Evolutionary conservation across 2,329 filamentous ascomycete genomes (phyloP).

Genomic region (Trichoderma semiorbis): DNA sequence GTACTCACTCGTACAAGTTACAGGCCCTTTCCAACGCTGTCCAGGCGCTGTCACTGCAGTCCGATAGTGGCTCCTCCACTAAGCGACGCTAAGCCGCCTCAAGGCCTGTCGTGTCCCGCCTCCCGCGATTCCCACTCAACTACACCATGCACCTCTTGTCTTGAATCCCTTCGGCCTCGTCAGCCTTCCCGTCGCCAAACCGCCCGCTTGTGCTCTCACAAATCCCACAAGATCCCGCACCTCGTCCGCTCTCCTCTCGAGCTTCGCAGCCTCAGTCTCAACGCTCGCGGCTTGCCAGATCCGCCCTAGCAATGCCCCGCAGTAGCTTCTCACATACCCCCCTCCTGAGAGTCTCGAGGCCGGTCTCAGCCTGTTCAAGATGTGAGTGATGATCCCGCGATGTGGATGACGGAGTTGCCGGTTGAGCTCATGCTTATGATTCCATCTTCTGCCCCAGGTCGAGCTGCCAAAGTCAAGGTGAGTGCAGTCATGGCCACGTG

Average conservation of each 20-base stretch:
- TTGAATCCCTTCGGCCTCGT: not conserved
- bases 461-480: constrained; percentile 89
- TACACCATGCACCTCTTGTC: not conserved
- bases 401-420: not conserved
- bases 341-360: constrained; percentile 69
- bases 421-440: constrained; percentile 12
- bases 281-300: constrained; percentile 3
- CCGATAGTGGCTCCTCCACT: not conserved
- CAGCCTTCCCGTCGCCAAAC: not conserved
- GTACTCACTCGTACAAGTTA: not conserved
- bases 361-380: constrained; percentile 75
- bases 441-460: constrained; percentile 44
- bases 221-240: not conserved
- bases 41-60: not conserved
- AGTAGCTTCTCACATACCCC: constrained; percentile 53
- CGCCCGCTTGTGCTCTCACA: not conserved
- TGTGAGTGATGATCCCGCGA: constrained; percentile 44
- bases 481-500: constrained; percentile 20
- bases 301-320: constrained; percentile 38
- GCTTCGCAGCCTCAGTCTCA: not conserved
- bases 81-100: constrained; percentile 12
- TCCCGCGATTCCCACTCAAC: not conserved
- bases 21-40: not conserved
- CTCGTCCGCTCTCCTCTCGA: not conserved
- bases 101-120: not conserved